These are phyloP conservation scores for Cutaneotrichosporon dermatis DNA, from an alignment of 1,284 basidiomycete genomes.

Conservation along the genomic window DNA sequence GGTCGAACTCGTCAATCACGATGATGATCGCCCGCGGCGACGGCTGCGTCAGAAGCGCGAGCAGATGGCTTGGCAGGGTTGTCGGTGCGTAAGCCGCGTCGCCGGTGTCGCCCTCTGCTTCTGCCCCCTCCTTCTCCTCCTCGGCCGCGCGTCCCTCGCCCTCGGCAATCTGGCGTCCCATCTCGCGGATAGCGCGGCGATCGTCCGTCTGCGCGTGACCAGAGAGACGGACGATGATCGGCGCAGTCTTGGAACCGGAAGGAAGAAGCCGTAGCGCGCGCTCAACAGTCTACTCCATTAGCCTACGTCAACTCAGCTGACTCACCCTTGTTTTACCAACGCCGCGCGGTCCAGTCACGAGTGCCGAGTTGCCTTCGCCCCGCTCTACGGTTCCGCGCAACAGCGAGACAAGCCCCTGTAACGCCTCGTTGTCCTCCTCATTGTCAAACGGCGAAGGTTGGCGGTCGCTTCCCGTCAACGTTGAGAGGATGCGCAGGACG, in stretches of 20 bases:
- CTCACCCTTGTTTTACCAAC: slow-evolving; percentile 77
- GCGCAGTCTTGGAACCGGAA: slow-evolving; percentile 46
- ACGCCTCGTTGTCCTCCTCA: slow-evolving; percentile 42
- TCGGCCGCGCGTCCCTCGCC: slow-evolving; percentile 46
- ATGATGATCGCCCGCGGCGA: slow-evolving; percentile 75
- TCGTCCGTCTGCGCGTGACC: slow-evolving; percentile 80
- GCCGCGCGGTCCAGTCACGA: slow-evolving; percentile 73
- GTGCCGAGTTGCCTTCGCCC: slow-evolving; percentile 84
- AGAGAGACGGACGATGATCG: slow-evolving; percentile 75
- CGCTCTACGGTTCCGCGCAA: slow-evolving; percentile 67
- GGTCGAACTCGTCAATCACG: slow-evolving; percentile 82
- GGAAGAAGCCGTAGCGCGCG: slow-evolving; percentile 37
- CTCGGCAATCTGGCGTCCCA: slow-evolving; percentile 65
- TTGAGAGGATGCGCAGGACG: slow-evolving; percentile 28
- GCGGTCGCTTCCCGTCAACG: slow-evolving; percentile 25
- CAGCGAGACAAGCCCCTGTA: slow-evolving; percentile 55
- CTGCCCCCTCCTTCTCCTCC: slow-evolving; percentile 46
- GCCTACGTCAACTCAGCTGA: slow-evolving; percentile 8
- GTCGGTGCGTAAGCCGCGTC: slow-evolving; percentile 52
- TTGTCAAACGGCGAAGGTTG: slow-evolving; percentile 29
- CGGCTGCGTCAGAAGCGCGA: slow-evolving; percentile 70
- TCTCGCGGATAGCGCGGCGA: slow-evolving; percentile 83
- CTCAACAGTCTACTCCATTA: slow-evolving; percentile 30
- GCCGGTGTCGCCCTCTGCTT: slow-evolving; percentile 32
- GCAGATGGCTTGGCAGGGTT: slow-evolving; percentile 63